Evolutionary conservation across 2,329 filamentous ascomycete species (phyloP).

Genomic region (Lasiodiplodia citricola): DNA sequence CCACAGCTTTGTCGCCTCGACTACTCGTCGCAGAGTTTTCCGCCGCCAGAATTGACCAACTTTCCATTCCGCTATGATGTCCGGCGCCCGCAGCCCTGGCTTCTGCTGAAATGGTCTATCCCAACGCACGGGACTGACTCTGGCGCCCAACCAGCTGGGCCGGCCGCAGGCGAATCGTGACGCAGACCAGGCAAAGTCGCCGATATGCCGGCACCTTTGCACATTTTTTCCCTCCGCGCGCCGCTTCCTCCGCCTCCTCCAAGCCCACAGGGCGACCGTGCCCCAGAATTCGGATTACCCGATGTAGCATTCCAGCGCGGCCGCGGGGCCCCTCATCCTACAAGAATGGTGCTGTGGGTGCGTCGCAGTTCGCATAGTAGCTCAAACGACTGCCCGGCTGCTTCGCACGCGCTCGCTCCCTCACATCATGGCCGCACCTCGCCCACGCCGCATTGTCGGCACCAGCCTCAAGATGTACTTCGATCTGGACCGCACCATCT

Average conservation of each 20-base stretch:
- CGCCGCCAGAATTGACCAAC: neutral
- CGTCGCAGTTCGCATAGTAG: neutral
- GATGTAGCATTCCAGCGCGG: constrained; percentile 5
- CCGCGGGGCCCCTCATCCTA: constrained; percentile 12
- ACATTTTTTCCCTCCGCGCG: neutral
- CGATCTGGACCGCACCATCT: constrained; percentile 65
- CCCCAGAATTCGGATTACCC: constrained; percentile 13
- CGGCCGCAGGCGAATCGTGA: neutral
- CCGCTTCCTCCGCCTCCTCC: neutral
- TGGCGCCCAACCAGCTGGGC: neutral
- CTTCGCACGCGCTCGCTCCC: neutral
- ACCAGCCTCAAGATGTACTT: constrained; percentile 85
- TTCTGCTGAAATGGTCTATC: neutral
- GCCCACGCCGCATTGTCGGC: constrained; percentile 68
- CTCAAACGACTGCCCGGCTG: neutral
- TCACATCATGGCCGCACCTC: constrained; percentile 15
- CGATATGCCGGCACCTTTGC: neutral
- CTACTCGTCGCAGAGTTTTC: neutral
- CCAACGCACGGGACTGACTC: neutral
- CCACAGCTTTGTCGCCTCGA: neutral
- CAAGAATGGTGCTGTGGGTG: constrained; percentile 1
- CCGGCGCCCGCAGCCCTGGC: neutral
- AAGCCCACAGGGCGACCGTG: neutral
- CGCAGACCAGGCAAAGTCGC: neutral
- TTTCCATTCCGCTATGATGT: neutral